Evolutionary conservation across 352 stramenopile species (phyloP).

Genomic region (Pythium coloratum): DNA sequence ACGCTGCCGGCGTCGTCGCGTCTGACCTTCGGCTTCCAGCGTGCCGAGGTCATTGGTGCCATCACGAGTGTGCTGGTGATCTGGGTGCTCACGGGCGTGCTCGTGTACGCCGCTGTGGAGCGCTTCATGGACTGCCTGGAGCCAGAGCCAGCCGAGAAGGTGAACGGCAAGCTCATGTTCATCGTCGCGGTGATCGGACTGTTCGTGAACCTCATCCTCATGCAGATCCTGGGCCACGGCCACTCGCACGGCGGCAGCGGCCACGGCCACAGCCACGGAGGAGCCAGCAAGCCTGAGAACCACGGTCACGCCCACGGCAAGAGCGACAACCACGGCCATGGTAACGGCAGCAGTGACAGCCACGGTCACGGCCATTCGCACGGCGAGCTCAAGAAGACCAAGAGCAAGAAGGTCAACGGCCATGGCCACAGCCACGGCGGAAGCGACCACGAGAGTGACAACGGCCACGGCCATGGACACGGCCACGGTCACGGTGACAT

Average conservation of each 20-base stretch:
- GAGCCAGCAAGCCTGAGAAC: conserved; percentile 27
- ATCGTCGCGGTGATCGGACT: conserved; percentile 94
- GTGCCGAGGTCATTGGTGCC: conserved; percentile 96
- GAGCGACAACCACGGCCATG: conserved; percentile 34
- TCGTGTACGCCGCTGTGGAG: conserved; percentile 93
- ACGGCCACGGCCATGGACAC: conserved; percentile 30
- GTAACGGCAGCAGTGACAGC: conserved; percentile 22
- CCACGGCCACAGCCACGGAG: conserved; percentile 34
- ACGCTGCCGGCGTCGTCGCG: conserved; percentile 55
- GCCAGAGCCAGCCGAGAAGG: conserved; percentile 71
- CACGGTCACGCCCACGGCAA: conserved; percentile 30
- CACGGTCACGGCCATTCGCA: conserved; percentile 38
- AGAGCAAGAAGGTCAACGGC: conserved; percentile 21
- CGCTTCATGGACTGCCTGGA: conserved; percentile 81
- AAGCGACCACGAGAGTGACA: conserved; percentile 37
- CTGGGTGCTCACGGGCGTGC: conserved; percentile 92
- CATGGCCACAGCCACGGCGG: conserved; percentile 40
- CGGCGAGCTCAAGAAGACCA: conserved; percentile 26
- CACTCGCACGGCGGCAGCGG: conserved; percentile 30
- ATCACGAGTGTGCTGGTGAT: conserved; percentile 94
- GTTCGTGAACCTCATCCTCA: conserved; percentile 95
- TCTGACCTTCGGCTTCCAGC: conserved; percentile 94
- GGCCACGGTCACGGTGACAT: conserved; percentile 29
- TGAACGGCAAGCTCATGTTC: conserved; percentile 98
- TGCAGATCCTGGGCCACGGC: conserved; percentile 89